Percentiles rank a stretch among this genome's conserved stretches.
phyloP scores from a whole-genome alignment of 495 filamentous ascomycete genomes.

The Xylaria bambusicola region DNA sequence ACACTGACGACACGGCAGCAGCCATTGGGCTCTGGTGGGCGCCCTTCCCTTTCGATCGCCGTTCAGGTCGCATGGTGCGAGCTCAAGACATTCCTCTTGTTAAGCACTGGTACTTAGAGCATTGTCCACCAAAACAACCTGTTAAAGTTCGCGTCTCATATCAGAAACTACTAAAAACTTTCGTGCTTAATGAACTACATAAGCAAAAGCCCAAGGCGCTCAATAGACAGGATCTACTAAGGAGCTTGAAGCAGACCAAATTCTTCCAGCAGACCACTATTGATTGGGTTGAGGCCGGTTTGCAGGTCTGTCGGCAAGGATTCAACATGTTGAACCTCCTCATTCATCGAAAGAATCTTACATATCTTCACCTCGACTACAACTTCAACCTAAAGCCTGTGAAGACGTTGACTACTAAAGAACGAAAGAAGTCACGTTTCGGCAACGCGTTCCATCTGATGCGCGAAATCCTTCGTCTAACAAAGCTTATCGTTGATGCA shows the following conservation, averaged over 20 bases:
- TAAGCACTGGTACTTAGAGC: slow-evolving; percentile 98
- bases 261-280: slow-evolving; percentile 99
- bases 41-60: slow-evolving; percentile 91
- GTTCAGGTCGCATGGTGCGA: slow-evolving; percentile 96
- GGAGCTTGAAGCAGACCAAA: slow-evolving; percentile 89
- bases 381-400: slow-evolving; percentile 99
- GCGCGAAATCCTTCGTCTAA: slow-evolving; percentile 96
- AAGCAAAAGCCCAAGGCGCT: slow-evolving; percentile 92
- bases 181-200: slow-evolving; percentile 94
- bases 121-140: slow-evolving; percentile 84
- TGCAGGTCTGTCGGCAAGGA: slow-evolving; percentile 97
- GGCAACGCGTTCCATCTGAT: slow-evolving; percentile 99
- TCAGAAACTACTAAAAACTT: slow-evolving; percentile 96
- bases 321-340: slow-evolving; percentile 99
- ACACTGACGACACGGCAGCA: slow-evolving; percentile 84
- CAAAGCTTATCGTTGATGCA: slow-evolving; percentile 97
- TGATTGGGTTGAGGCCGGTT: slow-evolving; percentile 98
- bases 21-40: slow-evolving; percentile 99
- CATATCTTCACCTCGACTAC: slow-evolving; percentile 97
- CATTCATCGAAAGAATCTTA: slow-evolving; percentile 98
- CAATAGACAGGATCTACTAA: slow-evolving; percentile 90
- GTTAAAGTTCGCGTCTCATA: slow-evolving; percentile 99
- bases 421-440: slow-evolving; percentile 99
- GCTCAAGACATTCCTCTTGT: slow-evolving; percentile 96
- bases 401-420: slow-evolving; percentile 98